Evolutionary conservation across 2,329 filamentous ascomycete genomes (phyloP).

Genomic region (Gremmenia infestans): DNA sequence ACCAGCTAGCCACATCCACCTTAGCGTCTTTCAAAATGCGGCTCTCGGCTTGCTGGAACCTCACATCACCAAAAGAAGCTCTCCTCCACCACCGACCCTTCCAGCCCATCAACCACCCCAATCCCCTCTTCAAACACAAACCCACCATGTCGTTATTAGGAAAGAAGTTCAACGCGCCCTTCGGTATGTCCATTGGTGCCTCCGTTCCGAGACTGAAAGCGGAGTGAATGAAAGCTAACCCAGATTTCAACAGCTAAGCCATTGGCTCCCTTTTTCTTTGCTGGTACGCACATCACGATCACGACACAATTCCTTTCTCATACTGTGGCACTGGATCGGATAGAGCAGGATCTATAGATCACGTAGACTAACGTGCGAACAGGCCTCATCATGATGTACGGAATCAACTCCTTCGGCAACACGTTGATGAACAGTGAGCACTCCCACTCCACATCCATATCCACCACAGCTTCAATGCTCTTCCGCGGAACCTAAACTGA

Average conservation of each 20-base stretch:
- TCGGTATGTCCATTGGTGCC: constrained; percentile 59
- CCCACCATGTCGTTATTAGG: constrained; percentile 72
- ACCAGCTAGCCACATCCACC: background rate
- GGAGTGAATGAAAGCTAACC: background rate
- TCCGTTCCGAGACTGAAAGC: constrained; percentile 17
- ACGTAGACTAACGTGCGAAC: background rate
- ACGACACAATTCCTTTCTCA: background rate
- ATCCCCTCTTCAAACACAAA: constrained; percentile 35
- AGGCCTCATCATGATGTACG: constrained; percentile 87
- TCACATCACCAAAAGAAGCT: constrained; percentile 9
- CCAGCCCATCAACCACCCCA: constrained; percentile 24
- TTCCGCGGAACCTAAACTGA: constrained; percentile 8
- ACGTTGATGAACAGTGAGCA: constrained; percentile 72
- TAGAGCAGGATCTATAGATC: constrained; percentile 5
- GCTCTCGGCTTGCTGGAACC: constrained; percentile 11
- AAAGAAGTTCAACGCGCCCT: constrained; percentile 77
- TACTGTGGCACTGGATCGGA: background rate
- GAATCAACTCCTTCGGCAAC: constrained; percentile 79
- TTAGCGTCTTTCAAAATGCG: constrained; percentile 5
- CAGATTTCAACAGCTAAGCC: constrained; percentile 63
- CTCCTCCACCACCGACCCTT: constrained; percentile 8
- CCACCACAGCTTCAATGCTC: background rate
- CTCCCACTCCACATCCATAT: constrained; percentile 1
- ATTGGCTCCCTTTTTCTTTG: constrained; percentile 88
- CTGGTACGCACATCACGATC: constrained; percentile 62